These are phyloP conservation scores for Teunomyces tritomae DNA, from an alignment of 805 yeast species.

Conservation along the genomic window DNA sequence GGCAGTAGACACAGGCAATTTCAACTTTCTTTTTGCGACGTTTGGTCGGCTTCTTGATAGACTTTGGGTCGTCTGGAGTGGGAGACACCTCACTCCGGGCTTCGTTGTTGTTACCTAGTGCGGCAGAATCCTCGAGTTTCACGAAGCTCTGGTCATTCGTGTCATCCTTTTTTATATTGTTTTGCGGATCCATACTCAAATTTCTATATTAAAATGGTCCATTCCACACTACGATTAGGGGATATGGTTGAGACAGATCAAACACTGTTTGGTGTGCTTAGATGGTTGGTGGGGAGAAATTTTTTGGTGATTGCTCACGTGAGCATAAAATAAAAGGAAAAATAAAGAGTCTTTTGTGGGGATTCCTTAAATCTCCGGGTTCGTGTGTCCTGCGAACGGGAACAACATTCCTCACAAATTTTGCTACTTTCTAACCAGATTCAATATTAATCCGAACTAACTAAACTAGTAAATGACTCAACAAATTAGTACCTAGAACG, in stretches of 20 bases:
- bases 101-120: not conserved
- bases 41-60: slow-evolving; percentile 8
- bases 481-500: not conserved
- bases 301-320: slow-evolving; percentile 4
- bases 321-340: not conserved
- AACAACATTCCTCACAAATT: too few relatives aligned
- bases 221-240: not conserved
- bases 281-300: not conserved
- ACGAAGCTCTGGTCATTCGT: not conserved
- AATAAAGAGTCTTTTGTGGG: not conserved
- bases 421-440: too few relatives aligned
- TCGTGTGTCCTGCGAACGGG: too few relatives aligned
- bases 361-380: slow-evolving; percentile 2
- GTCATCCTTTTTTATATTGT: not conserved
- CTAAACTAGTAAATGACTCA: too few relatives aligned
- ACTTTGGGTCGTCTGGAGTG: not conserved
- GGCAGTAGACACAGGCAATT: slow-evolving; percentile 84
- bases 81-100: not conserved
- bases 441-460: too few relatives aligned
- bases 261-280: not conserved
- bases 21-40: slow-evolving; percentile 51
- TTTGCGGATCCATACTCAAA: not conserved
- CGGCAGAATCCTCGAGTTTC: not conserved
- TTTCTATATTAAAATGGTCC: not conserved
- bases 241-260: not conserved